Evolutionary conservation across 495 filamentous ascomycete species (phyloP).

Genomic region (Podospora bellae-mahoneyi): DNA sequence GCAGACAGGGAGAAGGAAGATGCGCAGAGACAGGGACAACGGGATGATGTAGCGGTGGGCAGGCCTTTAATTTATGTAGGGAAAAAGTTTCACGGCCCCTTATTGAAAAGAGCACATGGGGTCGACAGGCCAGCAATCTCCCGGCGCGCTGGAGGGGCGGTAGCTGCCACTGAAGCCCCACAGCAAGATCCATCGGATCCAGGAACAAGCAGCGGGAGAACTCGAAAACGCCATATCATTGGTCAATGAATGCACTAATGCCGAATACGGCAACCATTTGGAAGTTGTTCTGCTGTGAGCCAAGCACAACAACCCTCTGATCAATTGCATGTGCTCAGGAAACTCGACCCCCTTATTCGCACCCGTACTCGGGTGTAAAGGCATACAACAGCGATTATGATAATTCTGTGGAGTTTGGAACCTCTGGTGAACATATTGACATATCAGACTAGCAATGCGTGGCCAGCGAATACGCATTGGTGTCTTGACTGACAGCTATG

Average conservation of each 20-base stretch:
- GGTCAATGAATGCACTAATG: conserved; percentile 5
- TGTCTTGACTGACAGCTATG: neutral
- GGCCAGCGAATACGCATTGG: neutral
- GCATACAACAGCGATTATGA: neutral
- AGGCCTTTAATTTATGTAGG: conserved; percentile 3
- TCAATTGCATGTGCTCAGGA: conserved; percentile 1
- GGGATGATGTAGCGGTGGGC: neutral
- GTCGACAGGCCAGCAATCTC: conserved; percentile 9
- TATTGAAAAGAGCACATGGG: conserved; percentile 14
- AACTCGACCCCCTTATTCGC: neutral
- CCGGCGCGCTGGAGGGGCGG: conserved; percentile 3
- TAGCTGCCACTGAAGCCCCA: conserved; percentile 12
- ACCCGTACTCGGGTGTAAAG: neutral
- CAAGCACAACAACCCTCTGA: neutral
- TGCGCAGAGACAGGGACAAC: neutral
- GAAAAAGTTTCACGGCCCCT: conserved; percentile 22
- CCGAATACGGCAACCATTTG: conserved; percentile 1
- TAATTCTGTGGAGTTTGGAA: neutral
- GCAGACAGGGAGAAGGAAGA: neutral
- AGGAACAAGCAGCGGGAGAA: neutral
- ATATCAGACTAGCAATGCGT: neutral
- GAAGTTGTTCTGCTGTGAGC: neutral
- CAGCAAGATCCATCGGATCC: conserved; percentile 1
- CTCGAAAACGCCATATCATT: neutral
- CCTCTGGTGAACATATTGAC: too few species aligned